phyloP scores from a whole-genome alignment of 129 eudicot species.

The Pulicaria dysenterica region DNA sequence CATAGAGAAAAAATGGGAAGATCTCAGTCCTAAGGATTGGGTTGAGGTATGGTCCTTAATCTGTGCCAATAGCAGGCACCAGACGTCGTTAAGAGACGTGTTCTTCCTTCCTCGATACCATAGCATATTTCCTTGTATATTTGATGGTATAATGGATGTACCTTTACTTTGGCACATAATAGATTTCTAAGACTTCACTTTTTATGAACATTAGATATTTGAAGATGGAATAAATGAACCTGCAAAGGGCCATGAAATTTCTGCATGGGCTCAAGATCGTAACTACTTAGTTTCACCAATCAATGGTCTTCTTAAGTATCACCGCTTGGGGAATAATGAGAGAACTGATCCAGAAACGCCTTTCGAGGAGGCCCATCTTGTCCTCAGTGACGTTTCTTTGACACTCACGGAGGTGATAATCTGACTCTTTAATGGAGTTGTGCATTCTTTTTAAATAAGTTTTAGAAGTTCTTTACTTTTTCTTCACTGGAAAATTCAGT shows the following conservation, averaged over 20 bases:
- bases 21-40: constrained; percentile 85
- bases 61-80: constrained; percentile 1
- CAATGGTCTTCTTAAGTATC: constrained; percentile 86
- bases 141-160: constrained; percentile 14
- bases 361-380: constrained; percentile 86
- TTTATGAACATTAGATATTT: constrained; percentile 56
- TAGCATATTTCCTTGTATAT: not conserved
- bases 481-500: not conserved
- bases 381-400: constrained; percentile 73
- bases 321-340: constrained; percentile 83
- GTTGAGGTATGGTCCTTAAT: constrained; percentile 64
- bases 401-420: constrained; percentile 78
- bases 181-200: constrained; percentile 12
- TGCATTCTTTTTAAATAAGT: constrained; percentile 10
- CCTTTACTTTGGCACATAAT: constrained; percentile 21
- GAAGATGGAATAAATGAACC: constrained; percentile 93
- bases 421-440: constrained; percentile 13
- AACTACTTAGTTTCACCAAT: constrained; percentile 87
- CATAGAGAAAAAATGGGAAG: constrained; percentile 84
- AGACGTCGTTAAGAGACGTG: not conserved
- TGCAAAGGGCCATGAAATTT: constrained; percentile 36
- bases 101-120: not conserved
- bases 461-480: not conserved
- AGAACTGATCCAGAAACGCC: constrained; percentile 77
- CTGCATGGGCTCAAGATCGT: constrained; percentile 74